These are phyloP conservation scores for Lachnellula subtilissima DNA, from an alignment of 2,329 filamentous ascomycete species.

Conservation along the genomic window DNA sequence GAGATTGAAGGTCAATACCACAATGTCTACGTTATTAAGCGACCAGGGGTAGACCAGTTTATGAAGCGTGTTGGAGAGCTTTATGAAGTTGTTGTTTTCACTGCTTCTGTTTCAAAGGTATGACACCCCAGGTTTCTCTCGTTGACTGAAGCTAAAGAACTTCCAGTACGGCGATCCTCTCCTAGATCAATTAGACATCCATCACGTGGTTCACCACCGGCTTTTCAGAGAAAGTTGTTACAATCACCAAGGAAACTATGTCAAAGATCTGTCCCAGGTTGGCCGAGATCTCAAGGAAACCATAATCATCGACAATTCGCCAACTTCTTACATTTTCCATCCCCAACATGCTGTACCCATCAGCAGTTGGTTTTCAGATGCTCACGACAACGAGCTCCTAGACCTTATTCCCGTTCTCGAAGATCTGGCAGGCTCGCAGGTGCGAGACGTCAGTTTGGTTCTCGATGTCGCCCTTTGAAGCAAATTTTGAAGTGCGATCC, in stretches of 20 bases:
- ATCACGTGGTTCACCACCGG: constrained; percentile 91
- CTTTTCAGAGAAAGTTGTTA: constrained; percentile 98
- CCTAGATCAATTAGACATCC: constrained; percentile 93
- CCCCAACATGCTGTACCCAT: constrained; percentile 98
- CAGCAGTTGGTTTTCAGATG: constrained; percentile 99
- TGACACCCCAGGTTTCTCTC: constrained; percentile 17
- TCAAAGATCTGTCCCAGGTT: constrained; percentile 97
- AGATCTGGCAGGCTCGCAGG: constrained; percentile 83
- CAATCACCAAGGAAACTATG: constrained; percentile 98
- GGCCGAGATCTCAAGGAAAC: constrained; percentile 94
- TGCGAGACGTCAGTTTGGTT: constrained; percentile 94
- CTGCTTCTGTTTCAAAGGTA: constrained; percentile 96
- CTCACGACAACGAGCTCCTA: constrained; percentile 96
- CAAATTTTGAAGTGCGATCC: constrained; percentile 26
- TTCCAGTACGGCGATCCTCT: constrained; percentile 88
- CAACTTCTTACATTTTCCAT: constrained; percentile 99
- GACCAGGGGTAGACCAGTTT: constrained; percentile 96
- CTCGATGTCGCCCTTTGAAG: constrained; percentile 78
- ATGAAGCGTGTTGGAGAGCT: constrained; percentile 98
- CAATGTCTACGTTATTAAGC: constrained; percentile 99
- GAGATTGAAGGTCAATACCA: constrained; percentile 99
- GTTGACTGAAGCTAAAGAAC: neutral
- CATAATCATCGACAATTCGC: constrained; percentile 99
- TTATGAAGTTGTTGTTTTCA: constrained; percentile 98
- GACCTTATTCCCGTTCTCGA: constrained; percentile 97